These are phyloP conservation scores for Cymbidium sinense DNA, from an alignment of 106 monocot genomes.

Conservation along the genomic window DNA sequence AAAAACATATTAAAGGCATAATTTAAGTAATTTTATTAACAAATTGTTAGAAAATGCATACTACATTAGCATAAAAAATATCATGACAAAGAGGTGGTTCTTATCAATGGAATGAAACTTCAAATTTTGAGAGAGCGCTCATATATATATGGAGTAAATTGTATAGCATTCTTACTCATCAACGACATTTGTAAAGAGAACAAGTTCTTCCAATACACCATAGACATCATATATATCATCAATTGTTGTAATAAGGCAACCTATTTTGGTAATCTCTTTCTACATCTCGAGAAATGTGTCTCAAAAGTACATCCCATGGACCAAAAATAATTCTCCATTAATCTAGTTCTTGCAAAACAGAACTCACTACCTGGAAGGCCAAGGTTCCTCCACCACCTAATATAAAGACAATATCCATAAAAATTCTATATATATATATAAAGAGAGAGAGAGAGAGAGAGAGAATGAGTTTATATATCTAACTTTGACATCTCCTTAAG, in stretches of 20 bases:
- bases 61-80: no score
- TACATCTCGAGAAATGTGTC: conserved; percentile 11
- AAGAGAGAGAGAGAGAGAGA: neutral
- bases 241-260: conserved; percentile 12
- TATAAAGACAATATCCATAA: neutral
- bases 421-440: neutral
- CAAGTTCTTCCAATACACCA: conserved; percentile 34
- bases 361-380: conserved; percentile 15
- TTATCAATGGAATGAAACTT: no score
- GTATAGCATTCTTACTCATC: conserved; percentile 12
- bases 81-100: no score
- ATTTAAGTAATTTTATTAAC: no score
- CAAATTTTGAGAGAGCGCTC: no score
- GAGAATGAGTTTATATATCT: neutral
- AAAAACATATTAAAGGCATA: no score
- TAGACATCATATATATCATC: conserved; percentile 43
- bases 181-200: conserved; percentile 28
- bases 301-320: conserved; percentile 13
- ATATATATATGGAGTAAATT: neutral
- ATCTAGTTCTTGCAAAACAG: conserved; percentile 35
- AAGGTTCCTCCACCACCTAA: conserved; percentile 37
- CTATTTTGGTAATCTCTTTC: conserved; percentile 23
- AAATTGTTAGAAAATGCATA: no score
- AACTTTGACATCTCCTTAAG: conserved; percentile 22
- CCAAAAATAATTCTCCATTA: conserved; percentile 31